Evolutionary conservation across 2,329 filamentous ascomycete species (phyloP).

Genomic region (Aquanectria penicillioides): DNA sequence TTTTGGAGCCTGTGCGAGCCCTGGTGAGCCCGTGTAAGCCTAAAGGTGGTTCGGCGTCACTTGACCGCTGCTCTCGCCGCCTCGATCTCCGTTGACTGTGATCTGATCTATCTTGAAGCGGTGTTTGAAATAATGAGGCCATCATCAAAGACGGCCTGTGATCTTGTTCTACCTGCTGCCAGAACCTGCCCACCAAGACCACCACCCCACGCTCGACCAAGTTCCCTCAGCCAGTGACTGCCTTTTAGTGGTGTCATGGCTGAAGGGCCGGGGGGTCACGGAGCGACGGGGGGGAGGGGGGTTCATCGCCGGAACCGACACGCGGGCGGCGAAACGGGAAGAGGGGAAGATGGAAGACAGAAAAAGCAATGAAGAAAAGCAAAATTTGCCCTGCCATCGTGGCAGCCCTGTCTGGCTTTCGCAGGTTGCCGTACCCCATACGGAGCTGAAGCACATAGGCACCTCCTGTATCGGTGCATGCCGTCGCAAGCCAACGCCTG

Average conservation of each 20-base stretch:
- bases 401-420: constrained; percentile 25
- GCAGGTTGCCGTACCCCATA: constrained; percentile 7
- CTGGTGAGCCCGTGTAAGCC: constrained; percentile 32
- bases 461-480: neutral
- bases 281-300: constrained; percentile 12
- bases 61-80: constrained; percentile 39
- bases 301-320: constrained; percentile 32
- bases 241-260: constrained; percentile 37
- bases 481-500: constrained; percentile 3
- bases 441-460: constrained; percentile 1
- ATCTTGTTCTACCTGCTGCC: constrained; percentile 34
- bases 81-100: constrained; percentile 31
- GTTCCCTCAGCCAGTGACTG: constrained; percentile 31
- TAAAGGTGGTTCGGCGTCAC: constrained; percentile 36
- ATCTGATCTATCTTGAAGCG: constrained; percentile 37
- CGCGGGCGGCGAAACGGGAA: constrained; percentile 32
- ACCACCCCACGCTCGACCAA: constrained; percentile 36
- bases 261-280: constrained; percentile 23
- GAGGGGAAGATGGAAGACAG: constrained; percentile 13
- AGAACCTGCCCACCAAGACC: constrained; percentile 37
- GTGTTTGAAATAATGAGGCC: constrained; percentile 38
- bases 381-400: constrained; percentile 29
- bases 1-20: constrained; percentile 18
- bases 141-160: constrained; percentile 36
- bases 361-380: constrained; percentile 25